These are phyloP conservation scores for Cytidiella melzeri DNA, from an alignment of 768 basidiomycete genomes.

Conservation along the genomic window DNA sequence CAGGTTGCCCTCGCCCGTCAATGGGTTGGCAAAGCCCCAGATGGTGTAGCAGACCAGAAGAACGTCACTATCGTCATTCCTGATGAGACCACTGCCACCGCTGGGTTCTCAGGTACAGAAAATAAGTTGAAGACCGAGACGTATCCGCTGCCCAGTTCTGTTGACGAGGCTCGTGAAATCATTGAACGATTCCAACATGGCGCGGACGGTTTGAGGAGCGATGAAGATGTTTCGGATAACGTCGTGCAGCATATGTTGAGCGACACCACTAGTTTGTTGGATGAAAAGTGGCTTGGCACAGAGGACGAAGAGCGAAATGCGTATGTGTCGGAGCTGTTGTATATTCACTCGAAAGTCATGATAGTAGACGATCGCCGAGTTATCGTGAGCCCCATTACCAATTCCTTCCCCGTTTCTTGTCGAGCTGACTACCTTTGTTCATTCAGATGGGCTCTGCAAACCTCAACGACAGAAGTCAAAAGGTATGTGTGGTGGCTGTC, in stretches of 20 bases:
- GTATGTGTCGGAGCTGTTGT: constrained; percentile 75
- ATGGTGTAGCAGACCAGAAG: constrained; percentile 32
- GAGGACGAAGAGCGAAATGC: constrained; percentile 78
- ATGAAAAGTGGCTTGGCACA: constrained; percentile 82
- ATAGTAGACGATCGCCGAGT: constrained; percentile 89
- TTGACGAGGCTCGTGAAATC: constrained; percentile 62
- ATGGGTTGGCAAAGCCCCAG: constrained; percentile 54
- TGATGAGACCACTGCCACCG: constrained; percentile 42
- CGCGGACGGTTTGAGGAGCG: constrained; percentile 46
- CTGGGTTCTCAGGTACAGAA: constrained; percentile 30
- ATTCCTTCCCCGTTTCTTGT: not conserved
- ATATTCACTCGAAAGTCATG: constrained; percentile 90
- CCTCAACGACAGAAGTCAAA: constrained; percentile 82
- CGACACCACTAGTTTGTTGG: constrained; percentile 52
- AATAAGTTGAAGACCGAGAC: constrained; percentile 48
- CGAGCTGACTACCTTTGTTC: not conserved
- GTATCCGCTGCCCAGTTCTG: constrained; percentile 58
- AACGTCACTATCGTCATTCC: constrained; percentile 55
- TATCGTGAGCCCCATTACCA: constrained; percentile 70
- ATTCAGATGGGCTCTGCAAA: constrained; percentile 89
- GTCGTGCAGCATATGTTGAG: constrained; percentile 77
- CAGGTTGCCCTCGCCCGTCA: constrained; percentile 78
- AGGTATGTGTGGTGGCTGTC: constrained; percentile 30
- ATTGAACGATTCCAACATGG: constrained; percentile 68
- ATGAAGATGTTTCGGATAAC: constrained; percentile 64